These are phyloP conservation scores for Cladosporium colombiae DNA, from an alignment of 2,329 filamentous ascomycete species.

Conservation along the genomic window DNA sequence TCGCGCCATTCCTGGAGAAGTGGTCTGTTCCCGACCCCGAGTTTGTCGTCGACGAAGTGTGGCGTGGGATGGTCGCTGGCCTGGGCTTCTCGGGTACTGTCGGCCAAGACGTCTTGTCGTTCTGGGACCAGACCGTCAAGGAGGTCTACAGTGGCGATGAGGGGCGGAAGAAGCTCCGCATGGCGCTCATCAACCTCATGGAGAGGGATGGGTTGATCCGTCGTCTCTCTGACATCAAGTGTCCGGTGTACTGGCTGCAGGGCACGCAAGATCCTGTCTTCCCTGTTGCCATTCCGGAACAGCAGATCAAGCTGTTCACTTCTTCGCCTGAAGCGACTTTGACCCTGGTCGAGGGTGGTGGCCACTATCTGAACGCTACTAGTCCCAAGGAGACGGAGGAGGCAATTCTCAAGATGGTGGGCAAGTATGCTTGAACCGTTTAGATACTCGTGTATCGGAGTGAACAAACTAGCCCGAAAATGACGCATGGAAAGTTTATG, in stretches of 20 bases:
- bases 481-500: not conserved
- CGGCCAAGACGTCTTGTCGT: conserved; percentile 39
- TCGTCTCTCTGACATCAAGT: conserved; percentile 47
- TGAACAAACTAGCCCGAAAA: not conserved
- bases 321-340: conserved; percentile 46
- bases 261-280: conserved; percentile 45
- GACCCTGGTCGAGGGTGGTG: conserved; percentile 46
- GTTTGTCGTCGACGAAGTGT: conserved; percentile 43
- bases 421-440: conserved; percentile 25
- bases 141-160: conserved; percentile 51
- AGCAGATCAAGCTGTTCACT: conserved; percentile 51
- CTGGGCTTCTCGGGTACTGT: conserved; percentile 45
- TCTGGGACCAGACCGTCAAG: conserved; percentile 46
- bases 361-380: conserved; percentile 51
- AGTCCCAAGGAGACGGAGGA: conserved; percentile 46
- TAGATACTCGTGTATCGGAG: not conserved
- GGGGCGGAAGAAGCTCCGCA: conserved; percentile 47
- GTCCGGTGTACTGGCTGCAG: conserved; percentile 53
- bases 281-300: conserved; percentile 41
- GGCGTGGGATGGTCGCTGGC: conserved; percentile 25
- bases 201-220: conserved; percentile 50
- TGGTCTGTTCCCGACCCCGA: conserved; percentile 44
- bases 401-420: conserved; percentile 34
- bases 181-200: conserved; percentile 50
- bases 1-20: conserved; percentile 33